Evolutionary conservation across 2,329 filamentous ascomycete species (phyloP), one percentile per base, ranked within the genome.

Genomic region (Sporothrix pallida): DNA sequence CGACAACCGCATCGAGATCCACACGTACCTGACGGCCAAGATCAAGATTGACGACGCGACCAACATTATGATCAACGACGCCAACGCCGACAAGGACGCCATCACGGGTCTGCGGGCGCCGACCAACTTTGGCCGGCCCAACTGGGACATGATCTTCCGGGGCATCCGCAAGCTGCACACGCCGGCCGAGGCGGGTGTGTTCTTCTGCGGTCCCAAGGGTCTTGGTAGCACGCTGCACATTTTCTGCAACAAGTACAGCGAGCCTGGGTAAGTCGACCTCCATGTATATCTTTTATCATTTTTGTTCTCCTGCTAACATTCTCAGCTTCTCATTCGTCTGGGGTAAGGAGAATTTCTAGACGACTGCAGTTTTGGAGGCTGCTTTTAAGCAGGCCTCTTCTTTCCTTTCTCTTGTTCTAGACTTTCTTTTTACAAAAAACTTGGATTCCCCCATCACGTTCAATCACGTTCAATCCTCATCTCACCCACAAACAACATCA

Each of bases 51-150:
- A 95, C 81, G 93, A 95, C 79, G 93, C 93, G 69, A 94, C 92
- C 63, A 95, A 96, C 83, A 95, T 96, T 84, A 95, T 95, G 92
- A 94, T 95, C 86, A 95, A 95, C 84, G 92, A 95, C 78, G 92
- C 91, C 80, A 93, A 94, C 79, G 91, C 92, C 77, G 92, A 95
- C 80, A 92, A 92, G 82, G 93, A 96, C 81, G 90, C 93, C 78
- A 95, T 96, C 80, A 96, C 93, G 0, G 93, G 93, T 72, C 87
- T 96, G 44, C 88, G 92, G 68, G 91, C 92, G 72, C 93, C 93
- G 23, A 96, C 93, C 60, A 96, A 94, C 84, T 94, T 96, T 80
- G 93, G 93, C 72, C 87, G 93, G 31, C 93, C 93, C 17, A 95
- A 96, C 83, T 96, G 93, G 93, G 92, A 96, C 80, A 93, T 93